A percentile compares a stretch with the other conserved stretches of the same genome.
These are phyloP conservation scores for Colletotrichum higginsianum DNA, from an alignment of 2,329 filamentous ascomycete genomes.

Conservation along the genomic window DNA sequence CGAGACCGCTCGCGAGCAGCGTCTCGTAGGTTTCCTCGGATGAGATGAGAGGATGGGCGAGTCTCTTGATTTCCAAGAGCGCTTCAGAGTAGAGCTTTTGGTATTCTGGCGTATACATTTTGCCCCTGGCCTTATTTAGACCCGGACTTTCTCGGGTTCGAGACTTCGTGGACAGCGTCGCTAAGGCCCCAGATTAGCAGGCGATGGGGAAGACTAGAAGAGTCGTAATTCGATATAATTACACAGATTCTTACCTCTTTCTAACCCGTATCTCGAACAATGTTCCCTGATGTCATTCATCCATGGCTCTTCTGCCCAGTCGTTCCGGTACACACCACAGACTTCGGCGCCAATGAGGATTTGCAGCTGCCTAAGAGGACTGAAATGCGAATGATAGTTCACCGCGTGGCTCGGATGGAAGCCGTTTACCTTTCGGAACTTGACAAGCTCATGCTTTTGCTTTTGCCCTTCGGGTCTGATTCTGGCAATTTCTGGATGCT, in stretches of 20 bases:
- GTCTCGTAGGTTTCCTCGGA: not conserved
- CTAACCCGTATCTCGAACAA: not conserved
- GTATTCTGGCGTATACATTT: not conserved
- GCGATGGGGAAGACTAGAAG: no score
- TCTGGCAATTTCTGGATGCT: not conserved
- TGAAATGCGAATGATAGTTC: slow-evolving; percentile 40
- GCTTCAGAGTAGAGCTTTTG: not conserved
- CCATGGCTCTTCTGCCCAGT: not conserved
- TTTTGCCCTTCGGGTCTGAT: not conserved
- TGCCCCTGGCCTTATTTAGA: not conserved
- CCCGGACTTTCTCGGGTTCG: not conserved
- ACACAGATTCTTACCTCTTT: no score
- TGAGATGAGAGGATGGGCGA: not conserved
- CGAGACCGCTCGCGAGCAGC: slow-evolving; percentile 4
- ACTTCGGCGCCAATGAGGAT: slow-evolving; percentile 20
- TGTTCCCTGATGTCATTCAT: not conserved
- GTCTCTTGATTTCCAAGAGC: not conserved
- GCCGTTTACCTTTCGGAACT: slow-evolving; percentile 39
- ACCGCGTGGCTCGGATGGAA: slow-evolving; percentile 44
- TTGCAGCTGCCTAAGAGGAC: slow-evolving; percentile 38
- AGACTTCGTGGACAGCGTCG: not conserved
- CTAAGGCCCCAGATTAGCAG: not conserved
- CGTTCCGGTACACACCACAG: not conserved
- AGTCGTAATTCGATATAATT: no score
- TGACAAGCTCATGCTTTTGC: not conserved